Percentiles rank a stretch among this genome's conserved stretches.
Conservation (phyloP, 2,329 filamentous ascomycete genomes). For the Pseudopithomyces maydicus region DNA sequence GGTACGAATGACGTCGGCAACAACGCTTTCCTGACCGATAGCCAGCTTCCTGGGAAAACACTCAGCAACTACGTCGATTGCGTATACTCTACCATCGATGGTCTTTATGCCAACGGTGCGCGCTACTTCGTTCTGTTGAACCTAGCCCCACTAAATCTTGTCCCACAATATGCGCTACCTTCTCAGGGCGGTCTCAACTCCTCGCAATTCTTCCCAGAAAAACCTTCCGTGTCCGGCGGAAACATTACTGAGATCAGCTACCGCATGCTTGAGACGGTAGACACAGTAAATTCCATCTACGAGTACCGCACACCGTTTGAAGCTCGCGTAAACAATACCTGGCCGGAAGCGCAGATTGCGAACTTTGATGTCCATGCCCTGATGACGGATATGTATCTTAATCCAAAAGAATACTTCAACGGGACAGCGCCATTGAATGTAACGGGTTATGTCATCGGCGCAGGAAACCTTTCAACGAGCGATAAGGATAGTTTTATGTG, state of each 20-base stretch:
- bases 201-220: slow-evolving; percentile 55
- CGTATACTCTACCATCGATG: slow-evolving; percentile 66
- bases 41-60: slow-evolving; percentile 63
- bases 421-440: slow-evolving; percentile 66
- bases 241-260: slow-evolving; percentile 58
- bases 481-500: slow-evolving; percentile 68
- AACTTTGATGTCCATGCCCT: slow-evolving; percentile 69
- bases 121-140: slow-evolving; percentile 77
- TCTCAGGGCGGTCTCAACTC: slow-evolving; percentile 50
- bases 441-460: slow-evolving; percentile 58
- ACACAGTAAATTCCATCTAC: slow-evolving; percentile 57
- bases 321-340: slow-evolving; percentile 48
- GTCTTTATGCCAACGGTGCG: slow-evolving; percentile 68
- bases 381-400: slow-evolving; percentile 67
- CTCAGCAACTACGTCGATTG: slow-evolving; percentile 71
- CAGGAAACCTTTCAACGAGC: slow-evolving; percentile 54
- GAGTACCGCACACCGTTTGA: slow-evolving; percentile 58
- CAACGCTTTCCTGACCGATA: slow-evolving; percentile 68
- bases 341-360: slow-evolving; percentile 63
- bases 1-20: slow-evolving; percentile 79
- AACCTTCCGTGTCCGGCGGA: slow-evolving; percentile 29
- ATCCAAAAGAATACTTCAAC: slow-evolving; percentile 66
- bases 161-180: slow-evolving; percentile 67
- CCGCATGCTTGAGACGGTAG: slow-evolving; percentile 59
- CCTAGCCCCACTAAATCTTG: slow-evolving; percentile 67